Percentiles rank a stretch among this genome's conserved stretches.
phyloP scores from a whole-genome alignment of 441 rosid genomes.

The Adansonia grandidieri region DNA sequence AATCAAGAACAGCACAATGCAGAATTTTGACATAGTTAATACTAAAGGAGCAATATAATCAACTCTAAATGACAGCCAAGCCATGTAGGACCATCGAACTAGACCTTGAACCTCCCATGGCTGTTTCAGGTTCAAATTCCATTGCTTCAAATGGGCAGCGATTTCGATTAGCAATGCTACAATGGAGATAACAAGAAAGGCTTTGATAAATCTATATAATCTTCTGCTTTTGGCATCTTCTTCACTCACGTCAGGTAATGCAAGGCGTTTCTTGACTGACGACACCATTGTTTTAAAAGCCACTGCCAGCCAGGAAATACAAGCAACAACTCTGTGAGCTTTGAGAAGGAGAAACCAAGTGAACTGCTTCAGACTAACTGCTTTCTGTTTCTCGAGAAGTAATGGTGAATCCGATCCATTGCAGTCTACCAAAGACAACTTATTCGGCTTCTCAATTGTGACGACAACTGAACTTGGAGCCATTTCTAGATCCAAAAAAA shows the following conservation, averaged over 20 bases:
- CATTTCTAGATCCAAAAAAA: neutral
- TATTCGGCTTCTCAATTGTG: neutral
- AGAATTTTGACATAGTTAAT: neutral
- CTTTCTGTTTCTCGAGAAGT: neutral
- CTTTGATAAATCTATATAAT: constrained; percentile 10
- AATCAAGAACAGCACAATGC: neutral
- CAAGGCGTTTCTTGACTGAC: neutral
- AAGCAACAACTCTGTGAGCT: neutral
- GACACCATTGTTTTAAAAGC: neutral
- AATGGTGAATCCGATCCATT: neutral
- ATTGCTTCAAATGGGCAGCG: neutral
- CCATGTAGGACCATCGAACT: neutral
- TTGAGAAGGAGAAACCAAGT: constrained; percentile 4
- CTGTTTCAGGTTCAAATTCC: neutral
- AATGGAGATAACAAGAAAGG: neutral
- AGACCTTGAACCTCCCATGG: constrained; percentile 15
- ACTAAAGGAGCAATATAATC: constrained; percentile 8
- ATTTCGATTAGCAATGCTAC: neutral
- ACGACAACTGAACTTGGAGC: constrained; percentile 10
- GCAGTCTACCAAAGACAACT: neutral
- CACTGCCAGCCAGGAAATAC: constrained; percentile 1
- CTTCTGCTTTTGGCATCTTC: constrained; percentile 1
- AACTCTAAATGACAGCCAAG: neutral
- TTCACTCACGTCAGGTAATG: neutral
- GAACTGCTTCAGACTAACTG: neutral